A percentile compares a stretch with the other conserved stretches of the same genome.
Conservation (phyloP, 1,284 basidiomycete genomes). For the Cryptococcus wingfieldii region DNA sequence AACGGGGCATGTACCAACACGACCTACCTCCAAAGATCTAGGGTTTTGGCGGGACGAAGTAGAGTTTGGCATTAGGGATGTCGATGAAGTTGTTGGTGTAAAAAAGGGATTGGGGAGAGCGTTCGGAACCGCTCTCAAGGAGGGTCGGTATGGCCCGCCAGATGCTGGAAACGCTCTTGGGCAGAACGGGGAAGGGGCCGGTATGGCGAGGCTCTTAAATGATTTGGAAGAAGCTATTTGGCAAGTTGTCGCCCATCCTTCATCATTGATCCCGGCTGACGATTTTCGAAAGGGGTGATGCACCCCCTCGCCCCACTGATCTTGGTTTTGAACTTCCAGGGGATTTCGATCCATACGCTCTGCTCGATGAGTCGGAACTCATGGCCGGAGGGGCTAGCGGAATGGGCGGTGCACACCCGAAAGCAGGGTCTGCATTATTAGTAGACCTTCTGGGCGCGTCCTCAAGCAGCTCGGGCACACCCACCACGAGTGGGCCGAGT, state of each 20-base stretch:
- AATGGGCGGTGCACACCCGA: neutral
- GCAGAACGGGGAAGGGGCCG: constrained; percentile 22
- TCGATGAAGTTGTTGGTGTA: constrained; percentile 42
- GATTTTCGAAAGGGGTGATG: constrained; percentile 34
- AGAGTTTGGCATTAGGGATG: constrained; percentile 31
- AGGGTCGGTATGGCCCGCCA: constrained; percentile 35
- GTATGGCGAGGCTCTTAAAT: constrained; percentile 36
- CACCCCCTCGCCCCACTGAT: constrained; percentile 39
- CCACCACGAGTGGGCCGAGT: neutral
- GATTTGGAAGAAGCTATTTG: constrained; percentile 45
- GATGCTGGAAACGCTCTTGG: constrained; percentile 27
- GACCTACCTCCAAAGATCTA: constrained; percentile 24
- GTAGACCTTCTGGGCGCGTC: constrained; percentile 4
- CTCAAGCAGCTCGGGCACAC: neutral
- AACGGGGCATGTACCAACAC: constrained; percentile 20
- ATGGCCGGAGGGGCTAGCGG: constrained; percentile 1
- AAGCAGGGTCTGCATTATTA: neutral
- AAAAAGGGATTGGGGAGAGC: constrained; percentile 39
- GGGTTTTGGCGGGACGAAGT: constrained; percentile 39
- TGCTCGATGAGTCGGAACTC: constrained; percentile 8
- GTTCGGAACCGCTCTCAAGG: constrained; percentile 28
- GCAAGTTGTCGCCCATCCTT: constrained; percentile 15
- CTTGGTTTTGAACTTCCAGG: constrained; percentile 35
- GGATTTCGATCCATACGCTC: constrained; percentile 41
- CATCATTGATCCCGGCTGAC: neutral